Evolutionary conservation across 1,139 yeast species (phyloP).

Genomic region (Pichia sp.): DNA sequence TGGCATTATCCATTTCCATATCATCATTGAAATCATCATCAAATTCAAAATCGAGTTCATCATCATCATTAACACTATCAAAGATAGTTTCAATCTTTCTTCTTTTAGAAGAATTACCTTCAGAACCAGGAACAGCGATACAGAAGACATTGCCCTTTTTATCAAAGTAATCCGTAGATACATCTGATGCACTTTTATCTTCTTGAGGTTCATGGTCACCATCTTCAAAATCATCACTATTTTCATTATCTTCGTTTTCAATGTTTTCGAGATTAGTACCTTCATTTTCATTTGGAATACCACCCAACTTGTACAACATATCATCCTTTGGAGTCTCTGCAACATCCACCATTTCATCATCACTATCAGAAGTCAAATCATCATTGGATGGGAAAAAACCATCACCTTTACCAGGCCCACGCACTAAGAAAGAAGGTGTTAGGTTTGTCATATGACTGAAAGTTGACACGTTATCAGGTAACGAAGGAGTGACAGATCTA

Average conservation of each 20-base stretch:
- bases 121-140: conserved; percentile 1
- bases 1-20: conserved; percentile 19
- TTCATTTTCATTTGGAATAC: not conserved
- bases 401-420: conserved; percentile 10
- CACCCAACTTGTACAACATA: not conserved
- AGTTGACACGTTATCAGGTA: not conserved
- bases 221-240: conserved; percentile 2
- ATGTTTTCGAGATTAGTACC: not conserved
- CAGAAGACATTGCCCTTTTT: conserved; percentile 19
- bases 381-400: conserved; percentile 3
- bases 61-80: conserved; percentile 13
- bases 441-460: conserved; percentile 1
- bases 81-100: conserved; percentile 16
- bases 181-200: not conserved
- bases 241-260: not conserved
- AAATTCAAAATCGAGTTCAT: conserved; percentile 17
- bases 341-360: conserved; percentile 18
- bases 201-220: not conserved
- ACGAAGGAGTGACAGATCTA: not conserved
- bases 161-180: not conserved
- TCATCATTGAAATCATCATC: conserved; percentile 20
- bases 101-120: conserved; percentile 30
- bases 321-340: conserved; percentile 3
- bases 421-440: conserved; percentile 11
- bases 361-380: conserved; percentile 26